Evolutionary conservation across 2,329 filamentous ascomycete genomes (phyloP), one percentile per base, ranked within the genome.

Genomic region (Xylariales sp.): DNA sequence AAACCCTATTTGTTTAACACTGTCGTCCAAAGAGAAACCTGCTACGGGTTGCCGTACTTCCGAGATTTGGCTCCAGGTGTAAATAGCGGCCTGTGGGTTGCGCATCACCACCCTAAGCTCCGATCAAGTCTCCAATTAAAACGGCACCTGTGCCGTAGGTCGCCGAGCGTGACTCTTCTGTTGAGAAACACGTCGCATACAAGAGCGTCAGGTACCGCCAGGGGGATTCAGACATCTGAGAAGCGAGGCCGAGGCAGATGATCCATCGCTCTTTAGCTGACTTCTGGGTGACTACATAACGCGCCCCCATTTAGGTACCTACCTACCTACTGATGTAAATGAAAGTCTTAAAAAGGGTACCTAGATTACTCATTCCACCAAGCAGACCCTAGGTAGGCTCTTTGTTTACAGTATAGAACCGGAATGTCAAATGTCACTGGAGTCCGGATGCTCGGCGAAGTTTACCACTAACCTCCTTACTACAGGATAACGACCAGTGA

Each of bases 161-260:
- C 45, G 56, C 45, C 53, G 43, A 64, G n/a, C 53, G 46, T 64
- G 45, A 64, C 53, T 64, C 9, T 41, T 61, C 36, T 43, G 23
- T 32, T 23, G 16, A 43, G 49, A 30, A 54, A 53, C 59, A 46
- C 39, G 36, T 54, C 36, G 49, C 59, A 54, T 45, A 18, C 5
- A 16, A 34, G 57, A 23, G 23, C 23, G 23, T 23, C 36, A 39
- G 36, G 36, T 39, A 9, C 36, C 12, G 8, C 36, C 36, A 61
- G 48, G 8, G 59, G 23, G 23, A 23, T 23, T 54, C 14, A 3
- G 30, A 46, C 12, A 14, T 5, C 14, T 12, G 8, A 41, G 39
- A 41, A 16, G 16, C 28, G 9, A 34, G 39, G 39, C 28, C 34
- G 36, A 39, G 8, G 23, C 23, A 23, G n/a, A 53, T 62, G 59